phyloP scores from a whole-genome alignment of 2,329 filamentous ascomycete species.

The Coniochaeta sp. region DNA sequence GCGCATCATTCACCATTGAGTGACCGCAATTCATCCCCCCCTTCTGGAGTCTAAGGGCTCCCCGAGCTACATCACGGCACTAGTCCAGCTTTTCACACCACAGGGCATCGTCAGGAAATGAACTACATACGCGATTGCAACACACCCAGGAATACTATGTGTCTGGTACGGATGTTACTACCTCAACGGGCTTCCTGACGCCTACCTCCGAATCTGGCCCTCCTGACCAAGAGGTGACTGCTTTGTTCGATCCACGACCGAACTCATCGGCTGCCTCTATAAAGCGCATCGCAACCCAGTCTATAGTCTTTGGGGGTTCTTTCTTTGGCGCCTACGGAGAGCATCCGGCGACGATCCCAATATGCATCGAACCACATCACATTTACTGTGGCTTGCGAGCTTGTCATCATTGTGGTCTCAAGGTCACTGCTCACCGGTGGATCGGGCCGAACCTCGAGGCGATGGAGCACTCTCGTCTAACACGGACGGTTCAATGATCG shows the following conservation, averaged over 20 bases:
- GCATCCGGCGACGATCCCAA: background rate
- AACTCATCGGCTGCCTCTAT: no score
- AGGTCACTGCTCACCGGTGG: background rate
- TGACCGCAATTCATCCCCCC: background rate
- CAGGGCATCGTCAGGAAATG: constrained; percentile 13
- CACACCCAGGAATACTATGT: constrained; percentile 10
- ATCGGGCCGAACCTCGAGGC: background rate
- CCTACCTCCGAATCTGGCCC: background rate
- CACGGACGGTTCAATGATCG: background rate
- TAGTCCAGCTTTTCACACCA: background rate
- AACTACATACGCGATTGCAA: constrained; percentile 15
- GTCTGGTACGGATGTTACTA: constrained; percentile 8
- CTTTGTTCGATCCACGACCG: background rate
- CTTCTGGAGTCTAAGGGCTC: background rate
- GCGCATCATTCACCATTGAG: background rate
- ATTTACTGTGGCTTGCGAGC: background rate
- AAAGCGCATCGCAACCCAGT: no score
- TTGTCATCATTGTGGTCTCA: background rate
- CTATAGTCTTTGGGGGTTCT: background rate
- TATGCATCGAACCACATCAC: background rate
- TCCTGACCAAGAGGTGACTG: background rate
- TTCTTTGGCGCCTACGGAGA: background rate
- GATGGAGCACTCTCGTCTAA: background rate
- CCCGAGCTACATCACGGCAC: background rate
- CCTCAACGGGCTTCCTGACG: constrained; percentile 6